Evolutionary conservation across 345 rosid genomes (phyloP).

Genomic region (Populus euphratica): DNA sequence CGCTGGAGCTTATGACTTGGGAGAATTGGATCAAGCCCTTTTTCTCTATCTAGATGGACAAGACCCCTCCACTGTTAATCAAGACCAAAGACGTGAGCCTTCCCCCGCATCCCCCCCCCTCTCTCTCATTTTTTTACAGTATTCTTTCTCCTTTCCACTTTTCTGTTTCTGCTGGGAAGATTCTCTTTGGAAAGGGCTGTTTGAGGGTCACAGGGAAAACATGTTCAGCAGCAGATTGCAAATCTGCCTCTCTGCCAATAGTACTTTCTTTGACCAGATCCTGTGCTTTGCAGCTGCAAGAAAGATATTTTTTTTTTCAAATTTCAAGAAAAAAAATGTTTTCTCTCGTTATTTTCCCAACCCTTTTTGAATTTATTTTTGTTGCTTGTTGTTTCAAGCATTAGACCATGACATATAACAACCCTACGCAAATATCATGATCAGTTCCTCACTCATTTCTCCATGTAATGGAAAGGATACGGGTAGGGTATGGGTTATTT

Average conservation of each 20-base stretch:
- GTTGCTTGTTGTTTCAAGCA: slow-evolving; percentile 15
- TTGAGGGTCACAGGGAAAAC: slow-evolving; percentile 57
- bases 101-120: background rate
- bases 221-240: slow-evolving; percentile 39
- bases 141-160: background rate
- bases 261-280: slow-evolving; percentile 81
- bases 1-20: slow-evolving; percentile 57
- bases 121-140: background rate
- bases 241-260: slow-evolving; percentile 25
- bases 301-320: slow-evolving; percentile 22
- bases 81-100: slow-evolving; percentile 70
- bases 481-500: slow-evolving; percentile 26
- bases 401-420: slow-evolving; percentile 30
- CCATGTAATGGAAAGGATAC: slow-evolving; percentile 25
- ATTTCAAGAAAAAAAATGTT: slow-evolving; percentile 4
- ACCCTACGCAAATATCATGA: slow-evolving; percentile 11
- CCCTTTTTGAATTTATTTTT: slow-evolving; percentile 10
- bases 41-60: slow-evolving; percentile 92
- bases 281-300: slow-evolving; percentile 45
- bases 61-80: slow-evolving; percentile 55
- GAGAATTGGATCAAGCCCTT: slow-evolving; percentile 93
- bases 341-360: background rate
- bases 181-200: slow-evolving; percentile 24
- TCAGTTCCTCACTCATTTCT: slow-evolving; percentile 22
- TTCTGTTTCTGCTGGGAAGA: slow-evolving; percentile 16